Evolutionary conservation across 345 rosid genomes (phyloP).

Genomic region (Moringa oleifera): DNA sequence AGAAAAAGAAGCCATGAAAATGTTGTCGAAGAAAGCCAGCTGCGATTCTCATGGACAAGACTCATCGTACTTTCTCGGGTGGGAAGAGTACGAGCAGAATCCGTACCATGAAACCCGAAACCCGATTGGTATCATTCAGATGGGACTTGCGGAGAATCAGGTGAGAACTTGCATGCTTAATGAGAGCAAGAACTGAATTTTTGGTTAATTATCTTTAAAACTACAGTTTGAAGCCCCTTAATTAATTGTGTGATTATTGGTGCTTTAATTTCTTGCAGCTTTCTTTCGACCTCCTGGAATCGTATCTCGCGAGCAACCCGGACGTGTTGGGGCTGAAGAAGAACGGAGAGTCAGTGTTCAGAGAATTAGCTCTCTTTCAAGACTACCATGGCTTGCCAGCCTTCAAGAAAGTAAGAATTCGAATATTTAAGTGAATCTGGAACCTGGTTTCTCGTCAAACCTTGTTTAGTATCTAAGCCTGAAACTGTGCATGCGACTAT

Average conservation of each 20-base stretch:
- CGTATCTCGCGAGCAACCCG: slow-evolving; percentile 61
- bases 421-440: too few relatives aligned
- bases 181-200: too few relatives aligned
- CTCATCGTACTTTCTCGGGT: slow-evolving; percentile 82
- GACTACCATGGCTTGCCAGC: slow-evolving; percentile 83
- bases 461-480: background rate
- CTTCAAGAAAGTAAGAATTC: slow-evolving; percentile 48
- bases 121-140: slow-evolving; percentile 75
- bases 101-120: slow-evolving; percentile 53
- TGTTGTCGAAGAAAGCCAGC: slow-evolving; percentile 67
- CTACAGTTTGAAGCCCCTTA: too few relatives aligned
- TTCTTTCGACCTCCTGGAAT: slow-evolving; percentile 62
- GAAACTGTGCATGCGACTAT: background rate
- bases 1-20: slow-evolving; percentile 4
- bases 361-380: slow-evolving; percentile 77
- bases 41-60: slow-evolving; percentile 69
- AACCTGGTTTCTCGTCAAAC: background rate
- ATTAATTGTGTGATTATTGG: too few relatives aligned
- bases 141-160: slow-evolving; percentile 97
- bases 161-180: too few relatives aligned
- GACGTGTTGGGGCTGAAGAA: slow-evolving; percentile 46
- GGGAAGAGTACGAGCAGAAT: slow-evolving; percentile 67
- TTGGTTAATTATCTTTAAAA: too few relatives aligned
- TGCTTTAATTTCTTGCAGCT: slow-evolving; percentile 36
- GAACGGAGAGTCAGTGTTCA: slow-evolving; percentile 51